Conservation (phyloP, 768 basidiomycete genomes). For the Russula foetens region DNA sequence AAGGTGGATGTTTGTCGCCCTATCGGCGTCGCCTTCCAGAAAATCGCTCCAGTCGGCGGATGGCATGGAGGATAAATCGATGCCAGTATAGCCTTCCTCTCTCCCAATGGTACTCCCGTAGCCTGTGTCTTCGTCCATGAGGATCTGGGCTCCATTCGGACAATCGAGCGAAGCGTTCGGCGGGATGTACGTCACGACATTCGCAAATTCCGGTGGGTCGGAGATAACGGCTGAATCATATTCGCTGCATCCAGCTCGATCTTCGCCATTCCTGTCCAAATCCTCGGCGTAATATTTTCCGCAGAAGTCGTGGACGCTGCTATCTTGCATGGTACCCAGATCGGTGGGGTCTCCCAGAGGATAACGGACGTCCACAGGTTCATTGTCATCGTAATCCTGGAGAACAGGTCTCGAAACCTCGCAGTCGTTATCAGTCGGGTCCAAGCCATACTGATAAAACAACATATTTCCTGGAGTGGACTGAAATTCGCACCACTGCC, state of each 20-base stretch:
- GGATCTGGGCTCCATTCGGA: background rate
- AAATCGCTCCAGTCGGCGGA: background rate
- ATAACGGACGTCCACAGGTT: background rate
- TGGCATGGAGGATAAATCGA: background rate
- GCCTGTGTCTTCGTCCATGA: background rate
- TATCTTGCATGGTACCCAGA: background rate
- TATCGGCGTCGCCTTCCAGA: background rate
- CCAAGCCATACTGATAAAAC: background rate
- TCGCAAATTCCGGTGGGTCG: background rate
- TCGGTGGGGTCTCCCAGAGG: background rate
- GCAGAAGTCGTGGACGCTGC: background rate
- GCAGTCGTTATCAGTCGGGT: background rate
- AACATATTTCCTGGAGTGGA: background rate
- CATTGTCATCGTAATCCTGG: background rate
- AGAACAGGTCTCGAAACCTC: background rate
- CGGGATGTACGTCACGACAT: background rate
- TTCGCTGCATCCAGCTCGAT: background rate
- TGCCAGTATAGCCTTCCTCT: background rate
- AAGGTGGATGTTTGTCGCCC: background rate
- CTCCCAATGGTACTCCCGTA: background rate
- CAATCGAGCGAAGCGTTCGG: background rate
- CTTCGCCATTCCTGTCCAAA: background rate
- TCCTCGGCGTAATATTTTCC: background rate
- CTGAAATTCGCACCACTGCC: background rate
- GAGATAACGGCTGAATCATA: background rate